Evolutionary conservation across 352 stramenopile genomes (phyloP).

Genomic region (Blastocystis sp.): DNA sequence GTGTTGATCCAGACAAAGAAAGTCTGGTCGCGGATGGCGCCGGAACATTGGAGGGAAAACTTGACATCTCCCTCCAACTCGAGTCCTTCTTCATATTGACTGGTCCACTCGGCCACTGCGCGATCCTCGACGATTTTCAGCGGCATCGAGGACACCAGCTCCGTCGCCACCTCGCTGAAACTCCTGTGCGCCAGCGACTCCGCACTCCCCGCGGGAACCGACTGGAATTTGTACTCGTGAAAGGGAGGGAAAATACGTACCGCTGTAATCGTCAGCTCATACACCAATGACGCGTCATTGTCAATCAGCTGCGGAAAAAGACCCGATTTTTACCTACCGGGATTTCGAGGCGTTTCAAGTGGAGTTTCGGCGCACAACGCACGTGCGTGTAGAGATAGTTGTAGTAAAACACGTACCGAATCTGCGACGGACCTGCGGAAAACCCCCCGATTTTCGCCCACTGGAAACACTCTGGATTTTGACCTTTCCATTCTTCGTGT

Average conservation of each 20-base stretch:
- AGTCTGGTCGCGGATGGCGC: constrained; percentile 9
- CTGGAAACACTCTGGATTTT: constrained; percentile 43
- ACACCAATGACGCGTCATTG: not conserved
- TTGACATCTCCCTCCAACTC: constrained; percentile 25
- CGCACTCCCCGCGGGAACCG: not conserved
- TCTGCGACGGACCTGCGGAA: constrained; percentile 3
- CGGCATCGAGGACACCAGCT: not conserved
- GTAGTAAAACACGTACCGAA: constrained; percentile 53
- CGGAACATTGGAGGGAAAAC: constrained; percentile 28
- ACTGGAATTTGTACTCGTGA: not conserved
- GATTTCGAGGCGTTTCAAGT: constrained; percentile 1
- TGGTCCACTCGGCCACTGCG: not conserved
- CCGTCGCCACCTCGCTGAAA: not conserved
- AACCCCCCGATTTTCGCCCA: not conserved
- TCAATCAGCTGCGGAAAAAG: not conserved
- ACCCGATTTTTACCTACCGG: not conserved
- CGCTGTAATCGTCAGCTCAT: constrained; percentile 7
- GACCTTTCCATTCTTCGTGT: not conserved
- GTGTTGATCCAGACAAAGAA: constrained; percentile 46
- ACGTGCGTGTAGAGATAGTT: not conserved
- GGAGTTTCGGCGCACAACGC: not conserved
- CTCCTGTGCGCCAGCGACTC: not conserved
- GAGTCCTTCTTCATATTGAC: not conserved
- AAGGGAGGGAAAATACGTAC: not conserved
- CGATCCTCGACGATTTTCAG: not conserved